A percentile compares a stretch with the other conserved stretches of the same genome.
Evolutionary conservation across 1,284 basidiomycete species (phyloP).

Genomic region (Cerioporus squamosus): DNA sequence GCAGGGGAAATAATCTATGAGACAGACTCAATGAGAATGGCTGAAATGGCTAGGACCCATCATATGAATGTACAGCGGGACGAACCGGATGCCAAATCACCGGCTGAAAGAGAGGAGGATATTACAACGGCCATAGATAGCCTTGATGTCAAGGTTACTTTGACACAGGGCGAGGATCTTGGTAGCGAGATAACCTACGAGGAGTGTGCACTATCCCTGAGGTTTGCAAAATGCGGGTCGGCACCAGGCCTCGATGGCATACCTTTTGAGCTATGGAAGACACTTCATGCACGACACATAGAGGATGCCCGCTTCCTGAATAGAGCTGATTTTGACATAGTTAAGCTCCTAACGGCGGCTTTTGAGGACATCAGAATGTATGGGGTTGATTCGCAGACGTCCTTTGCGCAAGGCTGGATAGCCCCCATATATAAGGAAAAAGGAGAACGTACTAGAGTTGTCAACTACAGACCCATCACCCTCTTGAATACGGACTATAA

Average conservation of each 20-base stretch:
- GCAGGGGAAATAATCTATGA: neutral
- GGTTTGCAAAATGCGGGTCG: neutral
- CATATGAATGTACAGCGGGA: neutral
- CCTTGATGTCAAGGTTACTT: neutral
- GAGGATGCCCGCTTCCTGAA: neutral
- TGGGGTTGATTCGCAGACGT: conserved; percentile 11
- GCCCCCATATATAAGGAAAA: conserved; percentile 40
- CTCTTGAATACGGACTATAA: conserved; percentile 40
- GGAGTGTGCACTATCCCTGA: neutral
- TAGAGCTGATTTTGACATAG: conserved; percentile 13
- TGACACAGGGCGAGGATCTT: neutral
- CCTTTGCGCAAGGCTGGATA: conserved; percentile 39
- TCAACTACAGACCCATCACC: conserved; percentile 40
- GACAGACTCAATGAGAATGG: neutral
- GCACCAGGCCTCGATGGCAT: conserved; percentile 26
- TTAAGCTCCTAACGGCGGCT: conserved; percentile 6
- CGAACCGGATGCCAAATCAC: neutral
- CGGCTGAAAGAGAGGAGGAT: neutral
- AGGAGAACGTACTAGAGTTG: conserved; percentile 23
- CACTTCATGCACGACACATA: neutral
- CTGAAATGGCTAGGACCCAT: neutral
- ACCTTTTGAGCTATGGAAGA: conserved; percentile 29
- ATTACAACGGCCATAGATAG: neutral
- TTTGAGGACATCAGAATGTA: conserved; percentile 26
- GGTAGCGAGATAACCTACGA: neutral